Evolutionary conservation across 768 basidiomycete genomes (phyloP).

Genomic region (Megacollybia marginata): DNA sequence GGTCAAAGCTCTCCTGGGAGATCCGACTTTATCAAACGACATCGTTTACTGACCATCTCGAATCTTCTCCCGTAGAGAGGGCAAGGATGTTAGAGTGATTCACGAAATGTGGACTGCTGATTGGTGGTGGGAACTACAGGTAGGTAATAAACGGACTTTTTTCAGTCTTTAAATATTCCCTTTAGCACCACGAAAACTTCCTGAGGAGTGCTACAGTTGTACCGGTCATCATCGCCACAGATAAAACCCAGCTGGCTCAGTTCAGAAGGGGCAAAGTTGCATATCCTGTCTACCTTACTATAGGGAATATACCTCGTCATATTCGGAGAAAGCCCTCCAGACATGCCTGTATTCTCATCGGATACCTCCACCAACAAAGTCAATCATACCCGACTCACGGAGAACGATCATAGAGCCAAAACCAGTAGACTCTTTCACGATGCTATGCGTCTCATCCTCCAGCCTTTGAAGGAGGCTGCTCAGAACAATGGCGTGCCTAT

Average conservation of each 20-base stretch:
- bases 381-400: background rate
- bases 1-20: constrained; percentile 3
- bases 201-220: too few species aligned
- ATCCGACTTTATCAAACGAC: constrained; percentile 6
- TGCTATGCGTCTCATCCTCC: constrained; percentile 23
- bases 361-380: constrained; percentile 10
- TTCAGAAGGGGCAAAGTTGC: too few species aligned
- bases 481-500: constrained; percentile 22
- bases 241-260: too few species aligned
- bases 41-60: background rate
- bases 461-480: constrained; percentile 18
- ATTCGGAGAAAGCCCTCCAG: constrained; percentile 5
- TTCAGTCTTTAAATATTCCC: too few species aligned
- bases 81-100: too few species aligned
- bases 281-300: too few species aligned
- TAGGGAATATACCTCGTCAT: too few species aligned
- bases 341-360: constrained; percentile 9
- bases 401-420: constrained; percentile 2
- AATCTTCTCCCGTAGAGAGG: background rate
- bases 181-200: too few species aligned
- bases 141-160: too few species aligned
- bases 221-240: too few species aligned
- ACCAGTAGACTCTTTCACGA: constrained; percentile 28
- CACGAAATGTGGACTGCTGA: too few species aligned
- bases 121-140: too few species aligned